phyloP scores from a whole-genome alignment of 129 eudicot species.

The Lactuca sativa region DNA sequence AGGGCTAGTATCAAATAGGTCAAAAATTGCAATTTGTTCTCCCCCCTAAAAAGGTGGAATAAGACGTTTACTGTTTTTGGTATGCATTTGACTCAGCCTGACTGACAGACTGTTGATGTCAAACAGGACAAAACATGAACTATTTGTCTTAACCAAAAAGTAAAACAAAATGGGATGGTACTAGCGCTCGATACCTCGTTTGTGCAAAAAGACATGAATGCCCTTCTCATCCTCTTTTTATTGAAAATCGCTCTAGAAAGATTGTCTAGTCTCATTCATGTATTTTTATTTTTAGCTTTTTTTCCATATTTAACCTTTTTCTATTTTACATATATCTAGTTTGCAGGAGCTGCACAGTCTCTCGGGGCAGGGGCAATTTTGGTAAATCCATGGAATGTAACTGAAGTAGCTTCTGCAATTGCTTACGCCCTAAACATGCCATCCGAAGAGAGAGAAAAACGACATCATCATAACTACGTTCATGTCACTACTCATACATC shows the following conservation, averaged over 20 bases:
- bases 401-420: slow-evolving; percentile 80
- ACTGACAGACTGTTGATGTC: not conserved
- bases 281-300: not conserved
- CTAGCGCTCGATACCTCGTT: too few relatives aligned
- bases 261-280: not conserved
- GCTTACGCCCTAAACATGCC: slow-evolving; percentile 79
- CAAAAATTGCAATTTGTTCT: too few relatives aligned
- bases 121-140: not conserved
- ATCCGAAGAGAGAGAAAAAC: slow-evolving; percentile 76
- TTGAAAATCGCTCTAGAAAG: not conserved
- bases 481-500: slow-evolving; percentile 86
- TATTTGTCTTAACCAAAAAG: not conserved
- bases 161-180: too few relatives aligned
- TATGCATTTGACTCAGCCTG: too few relatives aligned
- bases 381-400: slow-evolving; percentile 83
- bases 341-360: slow-evolving; percentile 96
- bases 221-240: not conserved
- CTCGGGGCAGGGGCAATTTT: slow-evolving; percentile 91
- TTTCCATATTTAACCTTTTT: slow-evolving; percentile 2
- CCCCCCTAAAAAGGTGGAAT: too few relatives aligned
- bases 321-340: slow-evolving; percentile 37
- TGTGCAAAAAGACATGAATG: too few relatives aligned
- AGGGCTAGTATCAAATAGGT: too few relatives aligned
- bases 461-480: slow-evolving; percentile 71
- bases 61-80: too few relatives aligned